Conservation (phyloP, 345 rosid genomes). For the Rhodamnia rubescens region DNA sequence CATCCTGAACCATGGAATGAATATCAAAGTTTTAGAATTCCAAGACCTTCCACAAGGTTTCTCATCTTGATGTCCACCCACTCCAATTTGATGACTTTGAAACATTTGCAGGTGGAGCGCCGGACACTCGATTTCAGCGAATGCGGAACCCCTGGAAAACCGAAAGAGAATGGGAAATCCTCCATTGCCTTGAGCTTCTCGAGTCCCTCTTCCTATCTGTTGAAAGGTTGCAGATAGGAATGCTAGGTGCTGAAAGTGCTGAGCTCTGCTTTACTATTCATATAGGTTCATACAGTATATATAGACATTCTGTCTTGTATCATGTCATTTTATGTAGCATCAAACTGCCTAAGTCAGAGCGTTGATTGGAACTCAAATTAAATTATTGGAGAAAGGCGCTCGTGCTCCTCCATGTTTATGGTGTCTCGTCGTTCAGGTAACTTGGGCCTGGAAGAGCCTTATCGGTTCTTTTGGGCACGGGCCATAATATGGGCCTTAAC, state of each 20-base stretch:
- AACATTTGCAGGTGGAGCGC: slow-evolving; percentile 56
- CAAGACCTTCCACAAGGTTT: neutral
- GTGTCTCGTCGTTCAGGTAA: neutral
- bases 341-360: neutral
- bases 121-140: slow-evolving; percentile 90
- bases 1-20: neutral
- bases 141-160: slow-evolving; percentile 74
- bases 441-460: neutral
- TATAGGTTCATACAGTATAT: neutral
- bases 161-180: slow-evolving; percentile 32
- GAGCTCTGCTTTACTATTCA: neutral
- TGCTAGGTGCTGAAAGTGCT: neutral
- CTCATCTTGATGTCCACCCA: neutral
- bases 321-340: neutral
- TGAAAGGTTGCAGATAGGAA: slow-evolving; percentile 75
- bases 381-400: neutral
- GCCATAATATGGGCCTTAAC: neutral
- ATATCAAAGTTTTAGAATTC: neutral
- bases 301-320: neutral
- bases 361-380: neutral
- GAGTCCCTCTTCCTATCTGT: slow-evolving; percentile 70
- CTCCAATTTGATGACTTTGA: neutral
- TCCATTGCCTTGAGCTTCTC: slow-evolving; percentile 23
- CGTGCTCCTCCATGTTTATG: neutral
- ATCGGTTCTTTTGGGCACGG: too few relatives aligned